phyloP scores from a whole-genome alignment of 2,329 filamentous ascomycete genomes.

The Beauveria sp. region DNA sequence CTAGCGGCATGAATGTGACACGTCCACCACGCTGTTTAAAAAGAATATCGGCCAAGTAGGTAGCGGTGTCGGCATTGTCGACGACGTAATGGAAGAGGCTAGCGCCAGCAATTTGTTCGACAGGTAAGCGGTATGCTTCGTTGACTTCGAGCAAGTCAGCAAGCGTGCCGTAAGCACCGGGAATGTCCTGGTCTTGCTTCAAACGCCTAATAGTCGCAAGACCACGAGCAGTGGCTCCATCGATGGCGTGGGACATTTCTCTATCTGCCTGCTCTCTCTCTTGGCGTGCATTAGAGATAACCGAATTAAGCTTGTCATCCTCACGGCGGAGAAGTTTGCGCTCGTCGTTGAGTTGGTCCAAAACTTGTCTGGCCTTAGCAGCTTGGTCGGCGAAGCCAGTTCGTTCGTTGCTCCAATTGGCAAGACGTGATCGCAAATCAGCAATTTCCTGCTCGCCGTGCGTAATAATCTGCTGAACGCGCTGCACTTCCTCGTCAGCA shows the following conservation, averaged over 20 bases:
- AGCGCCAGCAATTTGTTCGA: constrained; percentile 86
- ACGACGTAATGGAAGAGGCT: constrained; percentile 96
- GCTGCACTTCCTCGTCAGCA: constrained; percentile 71
- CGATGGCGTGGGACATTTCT: constrained; percentile 76
- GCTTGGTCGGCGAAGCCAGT: constrained; percentile 66
- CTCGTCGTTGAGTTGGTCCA: constrained; percentile 76
- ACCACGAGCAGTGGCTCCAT: constrained; percentile 78
- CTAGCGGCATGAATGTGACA: constrained; percentile 91
- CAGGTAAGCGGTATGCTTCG: constrained; percentile 78
- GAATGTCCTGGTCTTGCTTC: constrained; percentile 69
- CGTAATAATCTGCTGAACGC: constrained; percentile 63
- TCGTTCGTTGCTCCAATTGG: constrained; percentile 70
- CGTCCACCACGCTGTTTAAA: constrained; percentile 75
- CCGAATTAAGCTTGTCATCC: constrained; percentile 75
- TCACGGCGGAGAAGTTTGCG: constrained; percentile 82
- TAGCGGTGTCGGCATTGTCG: constrained; percentile 82
- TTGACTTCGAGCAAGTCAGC: constrained; percentile 86
- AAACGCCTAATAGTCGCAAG: constrained; percentile 80
- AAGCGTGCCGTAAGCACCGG: constrained; percentile 85
- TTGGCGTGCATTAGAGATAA: constrained; percentile 65
- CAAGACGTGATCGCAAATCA: constrained; percentile 62
- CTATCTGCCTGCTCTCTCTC: constrained; percentile 74
- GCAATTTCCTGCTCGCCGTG: constrained; percentile 66
- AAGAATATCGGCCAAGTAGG: constrained; percentile 69
- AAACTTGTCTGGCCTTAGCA: constrained; percentile 66